phyloP scores from a whole-genome alignment of 805 yeast species.

The Metschnikowia gelsemii region DNA sequence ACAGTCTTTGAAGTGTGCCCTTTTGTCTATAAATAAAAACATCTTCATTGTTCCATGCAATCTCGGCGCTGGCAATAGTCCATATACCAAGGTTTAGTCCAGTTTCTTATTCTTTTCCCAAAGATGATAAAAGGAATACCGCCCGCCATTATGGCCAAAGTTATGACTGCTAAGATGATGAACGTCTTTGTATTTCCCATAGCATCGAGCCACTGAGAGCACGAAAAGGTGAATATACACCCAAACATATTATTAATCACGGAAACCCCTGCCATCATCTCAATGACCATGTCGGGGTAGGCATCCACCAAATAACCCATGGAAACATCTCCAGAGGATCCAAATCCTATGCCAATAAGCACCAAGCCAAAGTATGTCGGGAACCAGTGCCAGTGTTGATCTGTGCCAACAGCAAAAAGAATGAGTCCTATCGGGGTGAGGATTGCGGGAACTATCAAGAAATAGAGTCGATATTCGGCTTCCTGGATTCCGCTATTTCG shows the following conservation, averaged over 20 bases:
- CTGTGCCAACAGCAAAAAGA: constrained; percentile 67
- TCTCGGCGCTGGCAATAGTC: constrained; percentile 20
- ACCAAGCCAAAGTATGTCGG: constrained; percentile 61
- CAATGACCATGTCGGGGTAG: constrained; percentile 67
- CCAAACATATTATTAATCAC: constrained; percentile 65
- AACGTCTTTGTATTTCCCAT: constrained; percentile 59
- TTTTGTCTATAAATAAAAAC: neutral
- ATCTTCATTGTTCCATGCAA: constrained; percentile 10
- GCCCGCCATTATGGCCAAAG: constrained; percentile 54
- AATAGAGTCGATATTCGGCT: constrained; percentile 63
- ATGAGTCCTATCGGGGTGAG: constrained; percentile 62
- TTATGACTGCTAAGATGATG: constrained; percentile 59
- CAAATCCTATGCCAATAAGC: constrained; percentile 66
- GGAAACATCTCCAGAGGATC: constrained; percentile 69
- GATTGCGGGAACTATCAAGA: constrained; percentile 53
- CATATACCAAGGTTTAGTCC: constrained; percentile 55
- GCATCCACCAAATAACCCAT: constrained; percentile 66
- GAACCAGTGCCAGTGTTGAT: constrained; percentile 51
- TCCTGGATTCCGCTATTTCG: constrained; percentile 60
- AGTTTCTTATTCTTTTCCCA: constrained; percentile 58
- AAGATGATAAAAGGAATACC: constrained; percentile 58
- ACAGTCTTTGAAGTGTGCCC: neutral
- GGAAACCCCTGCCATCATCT: constrained; percentile 69
- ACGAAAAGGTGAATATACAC: constrained; percentile 64
- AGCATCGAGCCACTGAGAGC: constrained; percentile 58